Evolutionary conservation across 2,329 filamentous ascomycete species (phyloP), one percentile per base, ranked within the genome.

Genomic region (Xylaria sp.): DNA sequence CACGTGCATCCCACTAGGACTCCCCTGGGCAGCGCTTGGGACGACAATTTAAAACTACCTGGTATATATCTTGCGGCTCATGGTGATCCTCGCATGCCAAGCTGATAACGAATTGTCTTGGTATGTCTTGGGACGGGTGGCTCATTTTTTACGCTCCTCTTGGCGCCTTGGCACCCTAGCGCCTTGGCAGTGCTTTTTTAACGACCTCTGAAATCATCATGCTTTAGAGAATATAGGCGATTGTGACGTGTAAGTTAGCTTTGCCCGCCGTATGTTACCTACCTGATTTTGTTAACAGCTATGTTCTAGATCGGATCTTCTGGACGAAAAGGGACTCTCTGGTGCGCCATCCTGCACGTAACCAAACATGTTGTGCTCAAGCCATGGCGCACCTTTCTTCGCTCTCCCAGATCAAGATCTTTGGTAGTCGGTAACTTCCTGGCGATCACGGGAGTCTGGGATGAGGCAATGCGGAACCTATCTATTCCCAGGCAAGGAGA

Each of bases 31-130:
- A n/a, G 10, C 11, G 31, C 49, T 55, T 27, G 15, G 54, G 36
- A 53, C 20, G 3, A 20, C 59, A 62, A 66, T 62, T 31, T 66
- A 42, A 66, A 58, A 55, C 47, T 27, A 29, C 47, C 27, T 7
- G 25, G 25, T 17, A 59, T 27, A 49, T 39, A 47, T 44, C 54
- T 59, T 66, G 64, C 53, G 64, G 64, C 60, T 67, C 65, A 67
- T 57, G 25, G 31, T 7, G 65, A 67, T 65, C 65, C 51, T 65
- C 61, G 61, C 61, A 61, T 61, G 65, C 65, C 61, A 67, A 67
- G 65, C 20, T 67, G 65, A 67, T 60, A 67, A 66, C 57, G 39
- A 51, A 5, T 25, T 20, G 42, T 44, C 63, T 57, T 51, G 49
- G 27, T 20, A 31, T 33, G 49, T 33, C 49, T 66, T 66, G 58